These are phyloP conservation scores for Candida vaughaniae DNA, from an alignment of 805 yeast genomes.

Conservation along the genomic window DNA sequence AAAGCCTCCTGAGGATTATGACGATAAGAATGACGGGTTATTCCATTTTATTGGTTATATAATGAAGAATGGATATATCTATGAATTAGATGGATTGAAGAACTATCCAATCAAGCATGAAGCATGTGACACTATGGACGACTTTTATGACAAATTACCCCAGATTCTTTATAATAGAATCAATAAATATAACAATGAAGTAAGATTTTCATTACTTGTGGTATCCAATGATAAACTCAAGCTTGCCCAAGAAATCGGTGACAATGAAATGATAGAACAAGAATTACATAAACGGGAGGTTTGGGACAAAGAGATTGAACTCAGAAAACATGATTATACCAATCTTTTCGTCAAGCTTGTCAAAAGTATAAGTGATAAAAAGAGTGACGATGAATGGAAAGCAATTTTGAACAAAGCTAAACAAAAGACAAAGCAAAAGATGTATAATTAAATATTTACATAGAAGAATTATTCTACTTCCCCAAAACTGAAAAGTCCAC, in stretches of 20 bases:
- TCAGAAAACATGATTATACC: constrained; percentile 54
- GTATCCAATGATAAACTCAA: constrained; percentile 51
- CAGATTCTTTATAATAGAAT: constrained; percentile 48
- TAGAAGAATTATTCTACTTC: constrained; percentile 8
- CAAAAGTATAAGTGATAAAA: constrained; percentile 36
- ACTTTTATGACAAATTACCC: constrained; percentile 43
- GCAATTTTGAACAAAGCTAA: constrained; percentile 25
- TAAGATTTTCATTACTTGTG: constrained; percentile 57
- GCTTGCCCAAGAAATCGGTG: constrained; percentile 36
- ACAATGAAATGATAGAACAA: constrained; percentile 30
- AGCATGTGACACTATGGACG: constrained; percentile 37
- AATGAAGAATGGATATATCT: constrained; percentile 42
- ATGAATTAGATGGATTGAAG: constrained; percentile 65
- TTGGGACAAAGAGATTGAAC: constrained; percentile 55
- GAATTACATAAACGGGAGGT: constrained; percentile 49
- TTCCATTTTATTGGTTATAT: constrained; percentile 63
- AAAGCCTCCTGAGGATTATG: constrained; percentile 19
- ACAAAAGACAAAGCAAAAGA: constrained; percentile 11
- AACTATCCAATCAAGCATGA: constrained; percentile 53
- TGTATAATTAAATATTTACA: not conserved
- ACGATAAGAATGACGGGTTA: constrained; percentile 48
- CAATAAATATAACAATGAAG: constrained; percentile 46
- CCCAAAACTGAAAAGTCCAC: constrained; percentile 43
- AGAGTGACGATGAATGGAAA: constrained; percentile 41
- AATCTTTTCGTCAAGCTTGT: constrained; percentile 49